Evolutionary conservation across 805 yeast genomes (phyloP), one percentile per base, ranked within the genome.

Genomic region (Yarrowia osloensis): DNA sequence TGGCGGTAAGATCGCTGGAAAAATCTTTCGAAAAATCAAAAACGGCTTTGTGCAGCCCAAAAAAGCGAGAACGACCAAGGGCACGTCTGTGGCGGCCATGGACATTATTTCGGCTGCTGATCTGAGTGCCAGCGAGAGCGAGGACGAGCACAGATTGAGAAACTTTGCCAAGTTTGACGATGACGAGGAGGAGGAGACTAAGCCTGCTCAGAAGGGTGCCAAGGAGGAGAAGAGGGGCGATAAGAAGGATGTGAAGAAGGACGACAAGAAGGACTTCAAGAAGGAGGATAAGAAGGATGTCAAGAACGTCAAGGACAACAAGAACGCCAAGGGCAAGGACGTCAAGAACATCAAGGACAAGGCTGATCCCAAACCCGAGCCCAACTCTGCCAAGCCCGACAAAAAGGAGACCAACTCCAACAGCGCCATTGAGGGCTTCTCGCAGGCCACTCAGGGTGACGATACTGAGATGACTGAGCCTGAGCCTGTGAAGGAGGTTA

Each of bases 31-130:
- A 28, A 57, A 57, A 12, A 57, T 57, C 63, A 57, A 57, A 37
- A 57, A 57, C 49, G 63, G 63, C n/a, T 57, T 39, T 28, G 63
- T 57, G 19, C 49, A 57, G 49, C 63, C 63, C 9, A 35, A 26
- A 7, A 57, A 57, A 15, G 63, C 63, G 1, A 39, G 21, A 3
- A 35, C 15, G 8, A 12, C 63, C 28, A 57, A 57, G 37, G 63
- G 63, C 13, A 17, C n/a, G 9, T 37, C 33, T 4, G 49, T 57
- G 19, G 37, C 49, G 4, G 63, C 63, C 28, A 57, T 37, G 47
- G 63, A 40, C 15, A 57, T 57, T 21, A 13, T 57, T 37, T 57
- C 63, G 1, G 49, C 49, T 12, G 63, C 63, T 28, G 63, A 57
- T 40, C 26, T 57, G 63, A 29, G 37, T 19, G 63, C 44, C 24